Evolutionary conservation across 2,329 filamentous ascomycete species (phyloP), one percentile per base, ranked within the genome.

Genomic region (Cordyceps tenuipes): DNA sequence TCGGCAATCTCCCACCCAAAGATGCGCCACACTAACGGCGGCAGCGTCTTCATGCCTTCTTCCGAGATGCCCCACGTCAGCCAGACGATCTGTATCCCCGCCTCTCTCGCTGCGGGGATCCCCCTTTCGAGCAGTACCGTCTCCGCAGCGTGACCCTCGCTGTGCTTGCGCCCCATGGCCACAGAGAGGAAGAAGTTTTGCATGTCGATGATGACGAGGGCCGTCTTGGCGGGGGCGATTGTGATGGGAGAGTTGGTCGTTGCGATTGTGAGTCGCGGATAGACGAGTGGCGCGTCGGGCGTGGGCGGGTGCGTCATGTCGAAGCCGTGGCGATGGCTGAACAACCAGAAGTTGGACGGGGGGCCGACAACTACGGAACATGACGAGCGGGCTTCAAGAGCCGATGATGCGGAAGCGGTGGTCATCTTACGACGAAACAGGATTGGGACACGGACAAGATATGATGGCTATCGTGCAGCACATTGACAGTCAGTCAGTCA

Each of bases 11-110:
- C 44, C 41, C 36, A 52, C n/a, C 59, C 75, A 67, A 85, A 85
- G 15, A 77, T 74, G 13, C 77, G 69, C 57, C 75, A 67, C 5
- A 79, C 72, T 15, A 73, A 72, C 8, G 82, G 78, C 7, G 82
- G 81, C 72, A 85, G 78, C 3, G 63, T 67, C 3, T 66, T 65
- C 15, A 84, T 66, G 64, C 84, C 81, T 19, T 70, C 64, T n/a
- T 82, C 76, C 0, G 74, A 80, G 43, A 85, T 70, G 3, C 81
- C 82, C 82, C 82, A 85, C 65, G 82, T 83, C 48, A 82, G 71
- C 79, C 79, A 82, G 21, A 82, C 68, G 21, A 82, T 65, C 66
- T 73, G 66, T 23, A 62, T 61, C 3, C 61, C 61, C 1, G 59
- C 61, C 53, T 59, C 29, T 44, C 57, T 31, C 21, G 61, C 61